A percentile compares a stretch with the other conserved stretches of the same genome.
These are phyloP conservation scores for Coniochaeta sp. DNA, from an alignment of 2,329 filamentous ascomycete species.

Conservation along the genomic window DNA sequence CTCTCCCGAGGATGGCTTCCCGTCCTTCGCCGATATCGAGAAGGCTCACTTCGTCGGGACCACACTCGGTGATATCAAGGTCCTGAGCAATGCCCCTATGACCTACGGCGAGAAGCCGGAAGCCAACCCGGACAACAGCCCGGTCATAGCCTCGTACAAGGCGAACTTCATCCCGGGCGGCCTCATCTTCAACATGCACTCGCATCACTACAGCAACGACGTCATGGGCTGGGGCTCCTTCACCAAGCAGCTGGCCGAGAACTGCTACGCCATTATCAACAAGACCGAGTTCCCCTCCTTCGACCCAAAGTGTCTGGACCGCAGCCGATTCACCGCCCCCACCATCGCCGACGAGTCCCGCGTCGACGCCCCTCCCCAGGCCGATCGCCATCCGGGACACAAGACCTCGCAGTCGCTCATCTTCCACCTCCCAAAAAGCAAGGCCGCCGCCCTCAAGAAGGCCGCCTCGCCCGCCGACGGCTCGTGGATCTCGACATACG, in stretches of 20 bases:
- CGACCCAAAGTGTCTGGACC: conserved; percentile 26
- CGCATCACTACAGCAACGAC: conserved; percentile 35
- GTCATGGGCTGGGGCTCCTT: conserved; percentile 32
- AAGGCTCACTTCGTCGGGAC: conserved; percentile 23
- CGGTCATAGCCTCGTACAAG: conserved; percentile 28
- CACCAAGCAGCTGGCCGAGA: conserved; percentile 32
- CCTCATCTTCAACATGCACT: conserved; percentile 31
- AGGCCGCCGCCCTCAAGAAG: conserved; percentile 29
- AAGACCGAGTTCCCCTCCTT: conserved; percentile 22
- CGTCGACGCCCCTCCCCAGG: conserved; percentile 21
- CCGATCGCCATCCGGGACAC: conserved; percentile 21
- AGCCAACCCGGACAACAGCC: conserved; percentile 23
- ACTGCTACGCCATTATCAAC: conserved; percentile 26
- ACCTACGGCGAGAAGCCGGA: conserved; percentile 31
- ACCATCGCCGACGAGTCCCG: conserved; percentile 17
- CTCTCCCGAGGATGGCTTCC: conserved; percentile 21
- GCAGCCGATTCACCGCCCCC: conserved; percentile 23
- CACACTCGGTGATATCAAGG: conserved; percentile 22
- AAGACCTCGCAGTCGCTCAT: conserved; percentile 18
- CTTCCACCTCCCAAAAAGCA: conserved; percentile 36
- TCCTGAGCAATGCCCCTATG: conserved; percentile 28
- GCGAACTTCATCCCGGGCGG: conserved; percentile 33
- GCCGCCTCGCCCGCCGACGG: conserved; percentile 21
- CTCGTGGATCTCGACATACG: conserved; percentile 37
- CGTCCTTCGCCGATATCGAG: conserved; percentile 30